These are phyloP conservation scores for Tetrapisispora taiwanensis DNA, from an alignment of 805 yeast species.

Conservation along the genomic window DNA sequence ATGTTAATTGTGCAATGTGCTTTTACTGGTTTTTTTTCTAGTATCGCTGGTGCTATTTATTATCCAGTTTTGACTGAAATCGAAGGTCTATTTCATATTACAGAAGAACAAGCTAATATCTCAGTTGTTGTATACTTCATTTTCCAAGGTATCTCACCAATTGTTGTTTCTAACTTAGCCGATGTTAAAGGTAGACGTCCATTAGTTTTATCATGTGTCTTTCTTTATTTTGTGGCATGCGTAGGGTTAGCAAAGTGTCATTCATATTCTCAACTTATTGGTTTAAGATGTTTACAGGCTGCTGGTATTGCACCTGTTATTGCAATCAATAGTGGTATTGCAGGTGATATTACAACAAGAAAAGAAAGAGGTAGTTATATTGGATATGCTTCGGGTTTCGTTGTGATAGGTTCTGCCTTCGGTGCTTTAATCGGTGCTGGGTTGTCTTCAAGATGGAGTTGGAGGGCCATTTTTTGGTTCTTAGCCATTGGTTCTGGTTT, in stretches of 20 bases:
- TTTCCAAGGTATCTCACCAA: constrained; percentile 70
- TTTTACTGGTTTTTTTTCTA: constrained; percentile 50
- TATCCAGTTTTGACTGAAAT: constrained; percentile 65
- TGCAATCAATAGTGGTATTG: constrained; percentile 57
- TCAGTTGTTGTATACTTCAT: constrained; percentile 69
- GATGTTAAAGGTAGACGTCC: constrained; percentile 71
- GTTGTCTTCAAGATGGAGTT: constrained; percentile 37
- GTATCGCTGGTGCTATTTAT: constrained; percentile 67
- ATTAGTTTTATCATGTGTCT: constrained; percentile 42
- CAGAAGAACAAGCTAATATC: constrained; percentile 50
- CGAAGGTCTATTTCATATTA: constrained; percentile 42
- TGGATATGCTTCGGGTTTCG: constrained; percentile 55
- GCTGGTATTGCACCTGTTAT: constrained; percentile 68
- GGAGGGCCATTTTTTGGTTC: constrained; percentile 79
- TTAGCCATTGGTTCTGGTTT: constrained; percentile 53
- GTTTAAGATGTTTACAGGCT: constrained; percentile 67
- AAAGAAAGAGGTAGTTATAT: constrained; percentile 60
- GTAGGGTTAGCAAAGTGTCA: constrained; percentile 54
- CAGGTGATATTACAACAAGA: constrained; percentile 63
- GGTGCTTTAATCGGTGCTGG: constrained; percentile 61
- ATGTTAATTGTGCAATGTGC: constrained; percentile 35
- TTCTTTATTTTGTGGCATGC: constrained; percentile 50
- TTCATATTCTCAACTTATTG: constrained; percentile 50
- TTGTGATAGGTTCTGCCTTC: constrained; percentile 63
- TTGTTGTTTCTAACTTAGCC: constrained; percentile 55